Conservation (phyloP, 768 basidiomycete species). For the Ephemerocybe angulata region DNA sequence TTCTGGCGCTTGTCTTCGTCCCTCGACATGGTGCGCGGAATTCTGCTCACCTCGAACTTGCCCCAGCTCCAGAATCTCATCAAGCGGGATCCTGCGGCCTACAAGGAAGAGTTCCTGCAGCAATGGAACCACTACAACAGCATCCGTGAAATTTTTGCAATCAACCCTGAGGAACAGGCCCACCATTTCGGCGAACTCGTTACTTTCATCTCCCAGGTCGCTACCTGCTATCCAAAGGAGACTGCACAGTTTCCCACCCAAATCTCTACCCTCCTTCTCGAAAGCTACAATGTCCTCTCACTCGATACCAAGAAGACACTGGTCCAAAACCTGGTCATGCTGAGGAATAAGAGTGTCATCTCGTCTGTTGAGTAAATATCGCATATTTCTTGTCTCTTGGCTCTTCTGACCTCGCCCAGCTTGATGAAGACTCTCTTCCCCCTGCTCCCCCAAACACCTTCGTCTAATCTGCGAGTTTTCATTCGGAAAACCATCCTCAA, state of each 20-base stretch:
- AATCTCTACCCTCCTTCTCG: constrained; percentile 71
- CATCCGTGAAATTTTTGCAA: constrained; percentile 78
- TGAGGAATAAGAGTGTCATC: constrained; percentile 90
- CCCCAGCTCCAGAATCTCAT: constrained; percentile 97
- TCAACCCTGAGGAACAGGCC: constrained; percentile 82
- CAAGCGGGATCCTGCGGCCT: constrained; percentile 85
- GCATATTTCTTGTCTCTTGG: background rate
- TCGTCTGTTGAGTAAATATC: constrained; percentile 81
- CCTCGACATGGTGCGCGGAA: constrained; percentile 50
- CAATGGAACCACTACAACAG: constrained; percentile 96
- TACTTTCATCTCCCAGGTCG: constrained; percentile 89
- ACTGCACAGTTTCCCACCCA: constrained; percentile 84
- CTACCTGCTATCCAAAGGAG: constrained; percentile 89
- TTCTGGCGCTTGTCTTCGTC: background rate
- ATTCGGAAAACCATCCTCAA: constrained; percentile 93
- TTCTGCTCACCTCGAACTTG: constrained; percentile 82
- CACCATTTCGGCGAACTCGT: constrained; percentile 84
- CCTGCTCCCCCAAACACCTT: constrained; percentile 89
- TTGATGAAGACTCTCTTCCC: constrained; percentile 91
- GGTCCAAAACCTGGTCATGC: constrained; percentile 88
- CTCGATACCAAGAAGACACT: constrained; percentile 82
- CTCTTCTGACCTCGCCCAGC: constrained; percentile 38
- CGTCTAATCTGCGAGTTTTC: constrained; percentile 73
- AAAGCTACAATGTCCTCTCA: constrained; percentile 68
- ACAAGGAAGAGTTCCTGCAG: constrained; percentile 93